Conservation (phyloP, 768 basidiomycete genomes). For the Amanita inopinata region DNA sequence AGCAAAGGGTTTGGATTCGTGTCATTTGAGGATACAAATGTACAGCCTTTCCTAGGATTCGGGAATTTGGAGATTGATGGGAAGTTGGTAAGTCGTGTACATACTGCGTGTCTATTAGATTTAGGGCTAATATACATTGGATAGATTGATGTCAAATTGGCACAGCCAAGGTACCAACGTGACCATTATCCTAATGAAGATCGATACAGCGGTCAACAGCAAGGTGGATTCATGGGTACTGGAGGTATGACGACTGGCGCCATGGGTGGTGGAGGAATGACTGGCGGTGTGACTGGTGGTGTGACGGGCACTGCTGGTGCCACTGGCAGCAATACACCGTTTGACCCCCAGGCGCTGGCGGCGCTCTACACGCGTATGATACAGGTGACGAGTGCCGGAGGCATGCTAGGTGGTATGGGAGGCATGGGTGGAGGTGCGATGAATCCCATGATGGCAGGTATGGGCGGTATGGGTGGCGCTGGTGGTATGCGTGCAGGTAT, state of each 20-base stretch:
- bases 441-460: no score
- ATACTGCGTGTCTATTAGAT: neutral
- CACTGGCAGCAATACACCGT: constrained; percentile 46
- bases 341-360: constrained; percentile 90
- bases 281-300: constrained; percentile 16
- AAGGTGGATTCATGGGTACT: constrained; percentile 1
- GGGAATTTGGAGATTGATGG: constrained; percentile 91
- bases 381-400: constrained; percentile 58
- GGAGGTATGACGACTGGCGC: constrained; percentile 9
- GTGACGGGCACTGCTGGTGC: constrained; percentile 18
- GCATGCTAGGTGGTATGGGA: constrained; percentile 47
- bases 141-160: constrained; percentile 95
- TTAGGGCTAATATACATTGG: constrained; percentile 1
- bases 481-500: no score
- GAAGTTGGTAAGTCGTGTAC: constrained; percentile 60
- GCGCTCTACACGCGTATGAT: constrained; percentile 95
- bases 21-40: constrained; percentile 87
- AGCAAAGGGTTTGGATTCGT: constrained; percentile 99
- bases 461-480: constrained; percentile 20
- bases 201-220: constrained; percentile 15
- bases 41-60: constrained; percentile 80
- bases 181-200: constrained; percentile 51
- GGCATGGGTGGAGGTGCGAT: constrained; percentile 32
- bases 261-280: no score
- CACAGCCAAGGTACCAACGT: constrained; percentile 81